Percentiles rank a stretch among this genome's conserved stretches.
Conservation (phyloP, 1,284 basidiomycete genomes). For the Ustilago sp. region DNA sequence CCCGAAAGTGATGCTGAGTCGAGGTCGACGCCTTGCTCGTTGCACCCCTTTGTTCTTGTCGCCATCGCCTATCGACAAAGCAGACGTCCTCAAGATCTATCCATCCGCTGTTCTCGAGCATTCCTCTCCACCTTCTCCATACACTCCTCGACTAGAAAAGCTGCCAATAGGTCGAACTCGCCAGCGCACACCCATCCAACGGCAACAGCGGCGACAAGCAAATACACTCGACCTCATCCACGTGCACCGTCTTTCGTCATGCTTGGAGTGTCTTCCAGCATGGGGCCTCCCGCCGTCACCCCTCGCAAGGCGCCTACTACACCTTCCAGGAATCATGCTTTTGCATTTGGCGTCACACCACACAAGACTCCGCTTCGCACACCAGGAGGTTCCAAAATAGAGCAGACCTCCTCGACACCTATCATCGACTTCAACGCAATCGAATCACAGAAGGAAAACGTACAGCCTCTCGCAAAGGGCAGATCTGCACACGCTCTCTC, state of each 20-base stretch:
- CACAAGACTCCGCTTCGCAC: conserved; percentile 64
- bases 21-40: background rate
- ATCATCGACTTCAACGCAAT: conserved; percentile 67
- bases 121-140: background rate
- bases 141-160: background rate
- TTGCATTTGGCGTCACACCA: conserved; percentile 40
- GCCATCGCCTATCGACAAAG: background rate
- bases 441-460: conserved; percentile 76
- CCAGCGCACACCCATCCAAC: no score
- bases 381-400: conserved; percentile 54
- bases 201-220: background rate
- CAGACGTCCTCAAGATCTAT: background rate
- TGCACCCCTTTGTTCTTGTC: background rate
- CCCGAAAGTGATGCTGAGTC: background rate
- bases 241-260: conserved; percentile 8
- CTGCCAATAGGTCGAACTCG: no score
- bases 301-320: conserved; percentile 48
- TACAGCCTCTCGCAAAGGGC: conserved; percentile 73
- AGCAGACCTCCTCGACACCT: conserved; percentile 67
- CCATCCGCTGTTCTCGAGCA: background rate
- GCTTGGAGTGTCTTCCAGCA: conserved; percentile 19
- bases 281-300: conserved; percentile 52
- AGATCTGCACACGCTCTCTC: conserved; percentile 74
- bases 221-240: background rate
- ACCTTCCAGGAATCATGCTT: conserved; percentile 23